Evolutionary conservation across 78 protist genomes (phyloP), one percentile per base, ranked within the genome.

Genomic region (Cyanophora paradoxa): DNA sequence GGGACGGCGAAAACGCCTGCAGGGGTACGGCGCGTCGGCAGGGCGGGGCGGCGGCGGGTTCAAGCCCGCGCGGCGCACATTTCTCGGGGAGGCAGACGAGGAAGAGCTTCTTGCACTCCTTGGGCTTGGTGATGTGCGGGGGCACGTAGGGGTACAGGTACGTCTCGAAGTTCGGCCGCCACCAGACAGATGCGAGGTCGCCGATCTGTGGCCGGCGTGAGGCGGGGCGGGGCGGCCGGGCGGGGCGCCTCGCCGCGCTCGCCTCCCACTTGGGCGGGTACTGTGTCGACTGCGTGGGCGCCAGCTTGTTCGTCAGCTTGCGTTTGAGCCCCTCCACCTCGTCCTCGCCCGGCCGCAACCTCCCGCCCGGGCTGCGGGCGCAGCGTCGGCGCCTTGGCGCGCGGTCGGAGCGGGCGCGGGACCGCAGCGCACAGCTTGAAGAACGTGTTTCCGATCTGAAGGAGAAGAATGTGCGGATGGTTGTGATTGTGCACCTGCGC

Each of bases 141-240:
- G 90, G 87, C 22, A 70, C 52, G 79, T 89, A 89, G 40, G 93
- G 93, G 62, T 82, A 89, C 89, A 77, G 46, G 57, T 31, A n/a
- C 33, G 31, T 17, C 14, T 76, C 72, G 5, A 76, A 64, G 72
- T 62, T 48, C 61, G 81, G 81, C 7, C 59, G 73, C 44, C 28
- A 42, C 71, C 72, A 59, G 79, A 30, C 48, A 36, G 61, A 84
- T 82, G 80, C 88, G 74, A 30, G 70, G 82, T 14, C 76, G 71
- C 48, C 72, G 81, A 1, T 59, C 20, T 30, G 7, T 71, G 1
- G 54, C 8, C 7, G 86, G 48, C n/a, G n/a, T n/a, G n/a, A n/a
- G n/a, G n/a, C n/a, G n/a, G n/a, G n/a, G n/a, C n/a, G n/a, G n/a
- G n/a, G n/a, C n/a, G n/a, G n/a, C n/a, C n/a, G n/a, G n/a, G n/a